A percentile compares a stretch with the other conserved stretches of the same genome.
phyloP scores from a whole-genome alignment of 1,139 yeast species.

The Pichia sp. region DNA sequence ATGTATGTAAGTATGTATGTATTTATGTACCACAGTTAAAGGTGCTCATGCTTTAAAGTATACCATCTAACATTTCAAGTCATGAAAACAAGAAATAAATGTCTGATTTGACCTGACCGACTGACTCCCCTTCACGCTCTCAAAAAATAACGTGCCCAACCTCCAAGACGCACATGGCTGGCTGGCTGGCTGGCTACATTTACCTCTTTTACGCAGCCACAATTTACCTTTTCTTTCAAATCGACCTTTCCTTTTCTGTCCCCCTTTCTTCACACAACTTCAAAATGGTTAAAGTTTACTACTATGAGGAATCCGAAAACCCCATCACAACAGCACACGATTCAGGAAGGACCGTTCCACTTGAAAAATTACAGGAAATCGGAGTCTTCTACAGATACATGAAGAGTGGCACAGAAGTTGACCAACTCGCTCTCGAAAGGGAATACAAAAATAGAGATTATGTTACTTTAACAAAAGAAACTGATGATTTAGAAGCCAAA shows the following conservation, averaged over 20 bases:
- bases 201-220: too few species aligned
- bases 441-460: slow-evolving; percentile 75
- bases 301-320: slow-evolving; percentile 59
- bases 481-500: slow-evolving; percentile 61
- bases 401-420: slow-evolving; percentile 47
- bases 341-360: slow-evolving; percentile 49
- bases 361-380: slow-evolving; percentile 40
- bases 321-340: slow-evolving; percentile 67
- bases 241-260: neutral
- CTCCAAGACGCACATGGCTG: too few species aligned
- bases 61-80: too few species aligned
- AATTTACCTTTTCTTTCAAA: too few species aligned
- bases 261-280: neutral
- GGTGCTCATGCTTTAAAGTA: too few species aligned
- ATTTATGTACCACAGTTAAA: too few species aligned
- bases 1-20: too few species aligned
- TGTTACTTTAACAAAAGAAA: slow-evolving; percentile 51
- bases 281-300: slow-evolving; percentile 35
- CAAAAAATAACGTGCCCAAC: too few species aligned
- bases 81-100: too few species aligned
- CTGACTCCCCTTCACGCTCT: too few species aligned
- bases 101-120: too few species aligned
- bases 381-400: slow-evolving; percentile 67
- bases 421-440: slow-evolving; percentile 59
- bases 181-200: too few species aligned